Base-by-base conservation (phyloP, 495 filamentous ascomycete species). In the Melanomma pulvis-pyrius region DNA sequence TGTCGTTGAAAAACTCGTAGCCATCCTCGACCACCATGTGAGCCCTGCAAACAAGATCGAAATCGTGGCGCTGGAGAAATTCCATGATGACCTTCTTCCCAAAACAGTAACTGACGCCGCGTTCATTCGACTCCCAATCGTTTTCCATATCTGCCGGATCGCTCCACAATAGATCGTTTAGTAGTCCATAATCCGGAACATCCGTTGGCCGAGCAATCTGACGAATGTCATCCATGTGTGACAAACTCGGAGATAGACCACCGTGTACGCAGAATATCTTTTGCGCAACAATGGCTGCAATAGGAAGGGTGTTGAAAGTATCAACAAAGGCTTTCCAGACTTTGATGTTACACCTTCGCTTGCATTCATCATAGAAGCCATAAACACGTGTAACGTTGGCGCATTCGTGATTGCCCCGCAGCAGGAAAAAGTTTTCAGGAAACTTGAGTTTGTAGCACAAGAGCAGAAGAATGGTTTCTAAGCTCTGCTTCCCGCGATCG, bases 1-100 rank as follows among this genome's bases (percentile, higher is more conserved):
- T 86, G 71, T 99, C 94, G 54, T 90, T 94, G 74, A 97, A 99
- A 77, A 99, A 99, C 71, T 99, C 94, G 79, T 99, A 99, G 15
- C 94, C 94, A 79, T 99, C 94, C 75, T 99, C 94, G 19, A 99
- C 94, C 53, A 99, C 94, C 94, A 99, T 99, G 81, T 99, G 94
- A 54, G 94, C 94, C 53, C 94, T 85, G 75, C 96, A 98, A 32
- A 99, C 93, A 36, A 99, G 78, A 77, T 99, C 94, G 74, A 99
- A 99, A 73, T 99, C 94, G 74, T 98, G 93, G 36, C 88, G 85
- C 57, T 92, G 89, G 69, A 99, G 81, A 77, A 99, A 99, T 68
- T 97, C 91, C 79, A 93, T 92, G 63, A 99, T 99, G 53, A 99
- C 93, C 73, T 96, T 96, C 80, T 97, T 98, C 7, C 93, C 93